These are phyloP conservation scores for Westerdykella aurantiaca DNA, from an alignment of 2,329 filamentous ascomycete species.

Conservation along the genomic window DNA sequence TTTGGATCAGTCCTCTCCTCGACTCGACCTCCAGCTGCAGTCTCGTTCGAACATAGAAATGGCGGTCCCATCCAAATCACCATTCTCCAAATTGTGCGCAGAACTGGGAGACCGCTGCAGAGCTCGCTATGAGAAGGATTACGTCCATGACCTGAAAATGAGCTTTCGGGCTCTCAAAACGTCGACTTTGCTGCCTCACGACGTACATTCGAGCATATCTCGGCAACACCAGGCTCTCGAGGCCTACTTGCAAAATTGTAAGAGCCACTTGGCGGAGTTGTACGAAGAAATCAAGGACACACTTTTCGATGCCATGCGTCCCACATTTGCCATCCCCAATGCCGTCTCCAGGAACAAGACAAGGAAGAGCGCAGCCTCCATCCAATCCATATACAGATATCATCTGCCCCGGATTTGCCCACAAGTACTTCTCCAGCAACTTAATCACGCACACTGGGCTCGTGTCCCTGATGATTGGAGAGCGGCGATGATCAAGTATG, in stretches of 20 bases:
- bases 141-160: not conserved
- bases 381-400: not conserved
- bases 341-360: slow-evolving; percentile 1
- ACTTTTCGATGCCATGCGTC: not conserved
- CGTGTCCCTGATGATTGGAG: slow-evolving; percentile 19
- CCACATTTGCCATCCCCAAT: not conserved
- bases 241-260: slow-evolving; percentile 10
- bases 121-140: slow-evolving; percentile 14
- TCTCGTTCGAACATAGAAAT: not conserved
- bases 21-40: too few species aligned
- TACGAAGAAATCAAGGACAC: slow-evolving; percentile 2
- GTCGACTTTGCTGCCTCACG: not conserved
- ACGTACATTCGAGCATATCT: not conserved
- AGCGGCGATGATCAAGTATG: slow-evolving; percentile 18
- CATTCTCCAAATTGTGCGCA: slow-evolving; percentile 10
- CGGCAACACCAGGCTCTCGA: slow-evolving; percentile 1
- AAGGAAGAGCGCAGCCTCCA: not conserved
- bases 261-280: slow-evolving; percentile 7
- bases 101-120: slow-evolving; percentile 6
- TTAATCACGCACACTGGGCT: slow-evolving; percentile 15
- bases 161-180: slow-evolving; percentile 1
- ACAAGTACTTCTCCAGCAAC: slow-evolving; percentile 20
- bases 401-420: slow-evolving; percentile 18
- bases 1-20: too few species aligned
- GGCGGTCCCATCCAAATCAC: not conserved